Evolutionary conservation across 306 rosid species (phyloP).

Genomic region (Acacia melanoxylon): DNA sequence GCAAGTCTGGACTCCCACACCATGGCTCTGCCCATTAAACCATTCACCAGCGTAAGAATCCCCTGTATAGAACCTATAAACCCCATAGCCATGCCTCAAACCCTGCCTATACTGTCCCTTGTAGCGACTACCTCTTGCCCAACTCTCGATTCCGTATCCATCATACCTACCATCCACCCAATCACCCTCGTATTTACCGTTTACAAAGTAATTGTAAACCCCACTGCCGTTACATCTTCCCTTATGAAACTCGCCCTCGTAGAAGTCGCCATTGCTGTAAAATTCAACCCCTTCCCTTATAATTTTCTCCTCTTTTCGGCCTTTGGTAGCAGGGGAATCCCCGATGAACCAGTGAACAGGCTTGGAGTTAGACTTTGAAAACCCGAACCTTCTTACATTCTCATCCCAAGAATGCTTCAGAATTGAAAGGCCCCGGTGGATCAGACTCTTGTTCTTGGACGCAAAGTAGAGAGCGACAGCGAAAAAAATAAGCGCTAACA

Average conservation of each 20-base stretch:
- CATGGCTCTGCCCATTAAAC: conserved; percentile 97
- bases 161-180: conserved; percentile 96
- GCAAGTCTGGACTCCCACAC: conserved; percentile 89
- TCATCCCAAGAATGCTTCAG: conserved; percentile 67
- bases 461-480: conserved; percentile 79
- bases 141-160: conserved; percentile 91
- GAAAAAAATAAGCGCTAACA: conserved; percentile 69
- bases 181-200: conserved; percentile 90
- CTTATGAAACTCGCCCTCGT: conserved; percentile 90
- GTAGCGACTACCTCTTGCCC: conserved; percentile 90
- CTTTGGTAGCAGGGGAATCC: conserved; percentile 35
- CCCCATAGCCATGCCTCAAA: conserved; percentile 82
- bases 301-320: conserved; percentile 36
- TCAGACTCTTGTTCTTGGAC: conserved; percentile 61
- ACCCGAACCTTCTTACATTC: conserved; percentile 46
- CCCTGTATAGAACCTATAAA: conserved; percentile 81
- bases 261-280: conserved; percentile 94
- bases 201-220: conserved; percentile 86
- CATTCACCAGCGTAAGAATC: conserved; percentile 93
- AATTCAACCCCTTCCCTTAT: conserved; percentile 88
- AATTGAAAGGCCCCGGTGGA: conserved; percentile 47
- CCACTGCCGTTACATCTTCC: conserved; percentile 92
- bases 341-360: conserved; percentile 97
- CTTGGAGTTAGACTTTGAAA: conserved; percentile 43
- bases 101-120: conserved; percentile 87